Conservation (phyloP, 768 basidiomycete genomes). For the Pseudohyphozyma bogoriensis region DNA sequence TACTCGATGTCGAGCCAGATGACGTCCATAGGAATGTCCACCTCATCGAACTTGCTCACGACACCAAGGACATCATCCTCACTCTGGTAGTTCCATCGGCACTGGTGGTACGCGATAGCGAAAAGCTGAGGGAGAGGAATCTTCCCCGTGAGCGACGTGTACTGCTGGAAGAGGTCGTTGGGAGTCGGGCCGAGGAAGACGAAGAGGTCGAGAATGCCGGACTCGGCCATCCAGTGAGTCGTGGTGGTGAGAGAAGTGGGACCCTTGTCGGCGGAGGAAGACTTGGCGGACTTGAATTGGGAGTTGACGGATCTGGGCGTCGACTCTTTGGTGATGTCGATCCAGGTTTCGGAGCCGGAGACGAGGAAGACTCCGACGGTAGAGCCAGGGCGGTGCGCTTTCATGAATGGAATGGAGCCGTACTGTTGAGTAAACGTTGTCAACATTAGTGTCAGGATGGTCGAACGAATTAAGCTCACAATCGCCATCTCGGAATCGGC, state of each 20-base stretch:
- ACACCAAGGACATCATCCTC: slow-evolving; percentile 77
- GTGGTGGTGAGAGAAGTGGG: slow-evolving; percentile 47
- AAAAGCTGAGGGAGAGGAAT: slow-evolving; percentile 81
- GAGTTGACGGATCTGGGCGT: slow-evolving; percentile 32
- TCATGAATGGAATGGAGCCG: slow-evolving; percentile 81
- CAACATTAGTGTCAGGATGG: background rate
- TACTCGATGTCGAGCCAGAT: slow-evolving; percentile 96
- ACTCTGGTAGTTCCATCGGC: slow-evolving; percentile 94
- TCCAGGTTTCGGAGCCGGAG: slow-evolving; percentile 84
- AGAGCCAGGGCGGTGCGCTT: slow-evolving; percentile 76
- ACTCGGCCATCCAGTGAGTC: slow-evolving; percentile 97
- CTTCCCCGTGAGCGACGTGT: slow-evolving; percentile 71
- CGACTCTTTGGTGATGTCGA: slow-evolving; percentile 68
- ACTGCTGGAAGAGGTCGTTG: slow-evolving; percentile 71
- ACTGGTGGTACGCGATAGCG: slow-evolving; percentile 92
- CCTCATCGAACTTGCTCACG: slow-evolving; percentile 79
- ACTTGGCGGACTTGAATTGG: slow-evolving; percentile 34
- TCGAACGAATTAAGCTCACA: slow-evolving; percentile 1
- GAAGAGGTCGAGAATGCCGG: slow-evolving; percentile 89
- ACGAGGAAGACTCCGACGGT: slow-evolving; percentile 87
- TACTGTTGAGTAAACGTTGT: slow-evolving; percentile 72
- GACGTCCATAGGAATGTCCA: slow-evolving; percentile 88
- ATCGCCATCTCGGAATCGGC: slow-evolving; percentile 45
- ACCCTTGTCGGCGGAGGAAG: background rate
- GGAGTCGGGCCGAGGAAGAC: slow-evolving; percentile 85